Evolutionary conservation across 208 protist genomes (phyloP), one percentile per base, ranked within the genome.

Genomic region (Trypanosoma caninum): DNA sequence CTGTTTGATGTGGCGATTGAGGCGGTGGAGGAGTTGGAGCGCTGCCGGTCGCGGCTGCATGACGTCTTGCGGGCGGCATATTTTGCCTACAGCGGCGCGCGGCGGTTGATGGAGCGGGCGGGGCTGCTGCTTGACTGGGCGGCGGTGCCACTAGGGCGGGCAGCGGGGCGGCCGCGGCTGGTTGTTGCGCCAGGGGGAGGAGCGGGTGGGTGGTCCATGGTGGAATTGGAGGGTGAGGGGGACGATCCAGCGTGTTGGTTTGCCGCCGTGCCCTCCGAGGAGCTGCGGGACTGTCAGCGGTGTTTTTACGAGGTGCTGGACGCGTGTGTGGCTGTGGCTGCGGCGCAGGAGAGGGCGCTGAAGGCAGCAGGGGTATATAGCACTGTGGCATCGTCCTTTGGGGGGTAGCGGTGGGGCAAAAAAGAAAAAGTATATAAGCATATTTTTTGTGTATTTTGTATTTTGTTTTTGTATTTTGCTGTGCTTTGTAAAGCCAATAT

Each of bases 71-170:
- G 77, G 9, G 65, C 70, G 28, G 80, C 86, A 20, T 65, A 69
- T 55, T 88, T 93, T 59, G 41, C 46, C 38, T 70, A 80, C 13
- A 75, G 65, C 40, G 51, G 14, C 3, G 68, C 80, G 3, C 79
- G 81, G 48, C 54, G 69, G 2, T 59, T 70, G n/a, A 80, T 85
- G 69, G 85, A 89, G 28, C 56, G 59, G 14, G 69, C 69, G 14
- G 85, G 85, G 3, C 65, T 73, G 18, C 51, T 87, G 5, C 56
- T 92, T 3, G 64, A 57, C 34, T 76, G 64, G 54, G 72, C 71
- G n/a, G 75, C 82, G 11, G 67, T 92, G 7, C 85, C 85, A 2
- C 50, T 53, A 20, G 34, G 20, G 2, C 44, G 3, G 10, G 72
- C 68, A 16, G 62, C 68, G 1, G 60, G 85, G 7, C 22, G 34